phyloP scores from a whole-genome alignment of 148 eudicot species.

The Beta vulgaris region DNA sequence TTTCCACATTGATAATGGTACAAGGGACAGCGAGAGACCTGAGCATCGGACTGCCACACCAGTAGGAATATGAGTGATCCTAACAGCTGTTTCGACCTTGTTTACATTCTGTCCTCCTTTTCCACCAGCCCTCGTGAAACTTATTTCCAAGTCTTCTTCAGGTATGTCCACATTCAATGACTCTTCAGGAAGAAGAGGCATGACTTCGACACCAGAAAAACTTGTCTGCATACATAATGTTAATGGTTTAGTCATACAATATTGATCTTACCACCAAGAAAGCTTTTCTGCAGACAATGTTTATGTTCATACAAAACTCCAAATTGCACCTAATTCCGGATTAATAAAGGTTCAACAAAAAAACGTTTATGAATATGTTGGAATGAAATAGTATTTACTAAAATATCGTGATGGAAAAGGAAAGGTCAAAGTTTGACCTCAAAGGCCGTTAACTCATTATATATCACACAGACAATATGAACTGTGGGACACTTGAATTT shows the following conservation, averaged over 20 bases:
- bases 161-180: slow-evolving; percentile 83
- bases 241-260: background rate
- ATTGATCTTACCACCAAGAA: slow-evolving; percentile 46
- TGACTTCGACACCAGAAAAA: slow-evolving; percentile 92
- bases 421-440: background rate
- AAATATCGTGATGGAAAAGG: background rate
- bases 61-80: slow-evolving; percentile 93
- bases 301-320: background rate
- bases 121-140: slow-evolving; percentile 83
- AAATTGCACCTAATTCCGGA: background rate
- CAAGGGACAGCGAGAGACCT: slow-evolving; percentile 37
- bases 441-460: too few relatives aligned
- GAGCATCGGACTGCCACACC: slow-evolving; percentile 87
- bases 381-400: background rate
- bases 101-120: slow-evolving; percentile 97
- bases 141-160: slow-evolving; percentile 87
- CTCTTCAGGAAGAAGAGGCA: slow-evolving; percentile 98
- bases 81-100: slow-evolving; percentile 96
- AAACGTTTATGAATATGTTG: background rate
- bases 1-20: background rate
- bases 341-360: background rate
- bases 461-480: background rate
- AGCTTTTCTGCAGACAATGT: slow-evolving; percentile 64
- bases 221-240: slow-evolving; percentile 63
- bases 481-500: too few relatives aligned